A percentile compares a stretch with the other conserved stretches of the same genome.
Evolutionary conservation across 108 stramenopile genomes (phyloP).

Genomic region (Cyclotella baltica): DNA sequence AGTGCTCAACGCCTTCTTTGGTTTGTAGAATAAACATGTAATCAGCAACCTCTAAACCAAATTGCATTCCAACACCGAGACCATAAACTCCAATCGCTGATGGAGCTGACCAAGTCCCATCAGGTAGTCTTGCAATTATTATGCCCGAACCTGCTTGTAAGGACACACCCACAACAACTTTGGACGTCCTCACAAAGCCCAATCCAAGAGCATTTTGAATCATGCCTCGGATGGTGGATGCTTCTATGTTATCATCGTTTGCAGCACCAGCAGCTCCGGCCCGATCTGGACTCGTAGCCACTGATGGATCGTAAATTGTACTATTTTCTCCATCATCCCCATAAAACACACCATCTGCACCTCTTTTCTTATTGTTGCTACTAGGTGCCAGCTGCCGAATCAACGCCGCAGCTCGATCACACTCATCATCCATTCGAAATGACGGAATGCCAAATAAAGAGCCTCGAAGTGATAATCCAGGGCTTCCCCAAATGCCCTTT

Average conservation of each 20-base stretch:
- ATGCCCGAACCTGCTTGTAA: slow-evolving; percentile 86
- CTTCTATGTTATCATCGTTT: slow-evolving; percentile 61
- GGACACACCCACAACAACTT: slow-evolving; percentile 85
- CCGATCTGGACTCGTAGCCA: slow-evolving; percentile 28
- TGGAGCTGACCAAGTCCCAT: slow-evolving; percentile 91
- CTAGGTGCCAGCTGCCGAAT: slow-evolving; percentile 63
- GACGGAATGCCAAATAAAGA: slow-evolving; percentile 56
- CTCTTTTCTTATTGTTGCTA: slow-evolving; percentile 37
- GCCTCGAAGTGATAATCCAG: slow-evolving; percentile 41
- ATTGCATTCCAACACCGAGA: slow-evolving; percentile 83
- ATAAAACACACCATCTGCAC: slow-evolving; percentile 11
- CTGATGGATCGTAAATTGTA: slow-evolving; percentile 16
- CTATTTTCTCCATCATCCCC: slow-evolving; percentile 16
- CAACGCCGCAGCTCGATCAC: slow-evolving; percentile 76
- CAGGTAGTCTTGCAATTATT: slow-evolving; percentile 77
- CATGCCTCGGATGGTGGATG: slow-evolving; percentile 79
- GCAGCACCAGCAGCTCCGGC: not conserved
- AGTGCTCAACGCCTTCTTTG: slow-evolving; percentile 84
- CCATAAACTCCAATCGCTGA: slow-evolving; percentile 88
- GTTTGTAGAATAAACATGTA: slow-evolving; percentile 88
- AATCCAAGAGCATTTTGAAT: slow-evolving; percentile 81
- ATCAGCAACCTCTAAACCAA: slow-evolving; percentile 89
- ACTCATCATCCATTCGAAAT: slow-evolving; percentile 91
- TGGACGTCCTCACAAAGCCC: slow-evolving; percentile 85
- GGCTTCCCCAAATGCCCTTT: slow-evolving; percentile 36